Evolutionary conservation across 768 basidiomycete genomes (phyloP).

Genomic region (Russula earlei): DNA sequence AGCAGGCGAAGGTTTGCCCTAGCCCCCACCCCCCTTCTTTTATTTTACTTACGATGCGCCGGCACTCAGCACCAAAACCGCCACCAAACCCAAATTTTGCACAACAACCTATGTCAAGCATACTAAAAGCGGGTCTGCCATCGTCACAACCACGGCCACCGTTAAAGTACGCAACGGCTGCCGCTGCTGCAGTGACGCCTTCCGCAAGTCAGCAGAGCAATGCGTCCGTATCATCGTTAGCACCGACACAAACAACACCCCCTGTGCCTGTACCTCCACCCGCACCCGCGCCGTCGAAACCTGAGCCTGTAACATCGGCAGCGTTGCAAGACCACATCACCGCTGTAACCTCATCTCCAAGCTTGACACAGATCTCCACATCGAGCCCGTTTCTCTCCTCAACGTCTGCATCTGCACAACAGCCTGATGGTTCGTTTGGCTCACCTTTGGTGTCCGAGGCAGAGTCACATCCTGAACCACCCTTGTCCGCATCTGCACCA

Average conservation of each 20-base stretch:
- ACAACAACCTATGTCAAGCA: conserved; percentile 65
- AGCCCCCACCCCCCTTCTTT: neutral
- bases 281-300: conserved; percentile 26
- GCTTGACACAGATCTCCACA: conserved; percentile 75
- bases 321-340: conserved; percentile 30
- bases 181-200: conserved; percentile 51
- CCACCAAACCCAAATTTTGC: conserved; percentile 74
- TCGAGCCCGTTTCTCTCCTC: conserved; percentile 77
- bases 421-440: conserved; percentile 54
- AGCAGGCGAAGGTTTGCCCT: conserved; percentile 44
- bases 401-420: conserved; percentile 52
- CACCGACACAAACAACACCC: conserved; percentile 32
- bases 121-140: conserved; percentile 67
- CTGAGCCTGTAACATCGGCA: conserved; percentile 18
- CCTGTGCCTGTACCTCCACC: conserved; percentile 32
- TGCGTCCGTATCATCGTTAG: conserved; percentile 24
- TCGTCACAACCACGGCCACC: conserved; percentile 55
- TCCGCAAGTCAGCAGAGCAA: conserved; percentile 27
- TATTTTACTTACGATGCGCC: conserved; percentile 1
- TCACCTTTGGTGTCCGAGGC: conserved; percentile 72
- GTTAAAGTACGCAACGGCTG: conserved; percentile 87
- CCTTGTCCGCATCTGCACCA: conserved; percentile 45
- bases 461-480: conserved; percentile 30
- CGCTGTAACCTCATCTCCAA: conserved; percentile 55
- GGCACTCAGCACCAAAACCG: conserved; percentile 46